A percentile compares a stretch with the other conserved stretches of the same genome.
phyloP scores from a whole-genome alignment of 2,329 filamentous ascomycete genomes.

The Aureobasidium sp. region DNA sequence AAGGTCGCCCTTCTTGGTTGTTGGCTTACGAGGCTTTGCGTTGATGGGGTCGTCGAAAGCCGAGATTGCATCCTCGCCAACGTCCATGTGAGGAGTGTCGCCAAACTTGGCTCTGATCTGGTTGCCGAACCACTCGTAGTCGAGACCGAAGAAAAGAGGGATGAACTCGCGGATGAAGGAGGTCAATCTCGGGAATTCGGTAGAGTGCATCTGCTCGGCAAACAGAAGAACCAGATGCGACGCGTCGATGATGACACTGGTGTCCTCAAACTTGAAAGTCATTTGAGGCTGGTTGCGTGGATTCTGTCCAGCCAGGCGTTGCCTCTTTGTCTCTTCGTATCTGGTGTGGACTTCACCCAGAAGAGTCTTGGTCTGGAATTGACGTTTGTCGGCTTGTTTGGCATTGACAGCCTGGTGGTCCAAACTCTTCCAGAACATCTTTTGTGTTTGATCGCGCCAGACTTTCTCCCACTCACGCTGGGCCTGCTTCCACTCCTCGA shows the following conservation, averaged over 20 bases:
- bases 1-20: conserved; percentile 67
- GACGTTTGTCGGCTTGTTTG: conserved; percentile 82
- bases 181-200: conserved; percentile 36
- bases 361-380: conserved; percentile 81
- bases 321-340: conserved; percentile 78
- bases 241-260: conserved; percentile 44
- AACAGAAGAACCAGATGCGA: conserved; percentile 37
- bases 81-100: conserved; percentile 54
- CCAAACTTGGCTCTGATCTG: conserved; percentile 45
- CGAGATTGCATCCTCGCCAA: conserved; percentile 56
- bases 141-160: conserved; percentile 42
- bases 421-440: conserved; percentile 90
- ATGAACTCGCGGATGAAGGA: conserved; percentile 43
- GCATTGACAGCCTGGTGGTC: conserved; percentile 93
- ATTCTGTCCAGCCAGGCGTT: conserved; percentile 38
- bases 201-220: conserved; percentile 32
- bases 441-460: conserved; percentile 91
- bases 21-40: conserved; percentile 53
- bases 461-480: conserved; percentile 99
- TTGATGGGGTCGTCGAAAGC: conserved; percentile 63
- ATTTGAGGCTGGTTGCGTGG: conserved; percentile 48
- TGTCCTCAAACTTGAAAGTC: conserved; percentile 58
- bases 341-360: conserved; percentile 86
- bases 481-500: conserved; percentile 95
- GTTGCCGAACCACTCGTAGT: conserved; percentile 51